Conservation (phyloP, 257 asterid species). For the Solanum megistacrolobum region DNA sequence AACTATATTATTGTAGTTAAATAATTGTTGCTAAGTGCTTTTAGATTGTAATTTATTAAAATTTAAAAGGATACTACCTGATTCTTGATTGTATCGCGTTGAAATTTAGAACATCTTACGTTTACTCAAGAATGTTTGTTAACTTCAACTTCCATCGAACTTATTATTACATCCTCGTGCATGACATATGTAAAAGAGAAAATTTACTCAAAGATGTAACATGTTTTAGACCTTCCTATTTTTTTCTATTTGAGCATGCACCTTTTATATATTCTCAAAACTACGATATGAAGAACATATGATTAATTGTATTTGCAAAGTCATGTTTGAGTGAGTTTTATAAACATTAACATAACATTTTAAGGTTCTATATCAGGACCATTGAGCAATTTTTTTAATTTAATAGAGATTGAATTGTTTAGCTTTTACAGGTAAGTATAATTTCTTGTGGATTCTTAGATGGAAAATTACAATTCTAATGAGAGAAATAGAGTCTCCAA, state of each 20-base stretch:
- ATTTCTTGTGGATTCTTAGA: not conserved
- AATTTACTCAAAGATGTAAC: no score
- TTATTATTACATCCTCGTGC: no score
- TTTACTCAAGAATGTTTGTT: no score
- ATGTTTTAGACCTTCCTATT: not conserved
- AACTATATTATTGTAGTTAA: not conserved
- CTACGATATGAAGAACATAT: not conserved
- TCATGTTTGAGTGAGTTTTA: not conserved
- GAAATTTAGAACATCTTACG: no score
- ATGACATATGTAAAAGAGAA: no score
- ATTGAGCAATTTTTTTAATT: no score
- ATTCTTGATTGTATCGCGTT: no score
- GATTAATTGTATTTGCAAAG: not conserved
- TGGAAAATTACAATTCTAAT: not conserved
- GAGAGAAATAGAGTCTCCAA: not conserved
- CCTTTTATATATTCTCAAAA: not conserved
- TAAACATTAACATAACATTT: no score
- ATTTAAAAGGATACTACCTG: no score
- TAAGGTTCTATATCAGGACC: not conserved
- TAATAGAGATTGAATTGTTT: not conserved
- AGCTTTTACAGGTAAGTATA: not conserved
- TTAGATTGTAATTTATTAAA: no score
- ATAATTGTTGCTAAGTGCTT: no score
- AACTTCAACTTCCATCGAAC: no score
- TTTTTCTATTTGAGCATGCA: not conserved